Base-by-base conservation (phyloP, 306 rosid species). In the Pterocarpus macrocarpus region DNA sequence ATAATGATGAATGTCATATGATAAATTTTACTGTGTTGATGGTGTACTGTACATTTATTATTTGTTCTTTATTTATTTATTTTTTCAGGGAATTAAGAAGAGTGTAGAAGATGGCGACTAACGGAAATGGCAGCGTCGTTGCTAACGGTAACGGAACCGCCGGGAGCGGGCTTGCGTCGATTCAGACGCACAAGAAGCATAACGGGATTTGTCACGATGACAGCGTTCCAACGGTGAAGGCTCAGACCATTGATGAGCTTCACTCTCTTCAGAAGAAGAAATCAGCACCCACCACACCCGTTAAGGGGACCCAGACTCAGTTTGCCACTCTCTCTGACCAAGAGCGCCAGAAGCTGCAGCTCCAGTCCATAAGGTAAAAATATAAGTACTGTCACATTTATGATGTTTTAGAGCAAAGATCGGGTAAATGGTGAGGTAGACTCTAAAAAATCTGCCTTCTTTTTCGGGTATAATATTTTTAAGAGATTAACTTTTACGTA, bases 201-300 rank as follows among this genome's bases (percentile, higher is more conserved):
- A 73, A 69, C 59, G 88, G 13, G 64, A 66, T 92, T 17, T 92
- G 97, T 78, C 97, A 91, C 77, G 97, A 95, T 7, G 97, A 91
- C 84, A 91, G 95, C 71, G 85, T 50, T 22, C 80, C 92, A 0
- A 79, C 99, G 0, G 92, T 95, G 69, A 95, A 82, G 61, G 99
- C 94, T 47, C 78, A 90, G 32, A 93, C 97, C 3, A 82, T 95
- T 5, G 97, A 93, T 8, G 97, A 95, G 83, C 94, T 95, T 62
- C 99, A 92, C 69, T 91, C 93, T 30, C 82, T 95, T 15, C 99
- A 95, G 89, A 85, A 43, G 87, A 95, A 95, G 80, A 93, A 17
- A 69, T 85, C 98, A 0, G 85, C 91, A 8, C 99, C 99, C 5
- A 73, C 81, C 69, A 95, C 99, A 7, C 99, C 99, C 57, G 76